phyloP scores from a whole-genome alignment of 1,139 yeast species.

The Lodderomyces pseudojiufengensis region DNA sequence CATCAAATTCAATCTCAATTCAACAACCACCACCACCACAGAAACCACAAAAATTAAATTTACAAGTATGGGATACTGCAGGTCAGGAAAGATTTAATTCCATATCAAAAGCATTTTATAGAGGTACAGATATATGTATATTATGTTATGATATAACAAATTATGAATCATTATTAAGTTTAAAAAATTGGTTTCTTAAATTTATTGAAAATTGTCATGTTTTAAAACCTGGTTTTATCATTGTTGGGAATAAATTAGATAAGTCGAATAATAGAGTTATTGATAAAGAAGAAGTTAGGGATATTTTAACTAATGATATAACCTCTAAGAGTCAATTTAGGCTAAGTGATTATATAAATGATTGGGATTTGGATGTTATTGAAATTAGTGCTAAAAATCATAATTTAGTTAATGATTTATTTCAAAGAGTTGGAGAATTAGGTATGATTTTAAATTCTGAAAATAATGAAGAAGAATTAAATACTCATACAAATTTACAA shows the following conservation, averaged over 20 bases:
- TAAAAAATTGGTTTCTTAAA: slow-evolving; percentile 50
- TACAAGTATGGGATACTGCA: slow-evolving; percentile 67
- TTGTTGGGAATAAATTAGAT: slow-evolving; percentile 57
- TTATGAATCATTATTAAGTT: slow-evolving; percentile 49
- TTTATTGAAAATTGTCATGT: slow-evolving; percentile 52
- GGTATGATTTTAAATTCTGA: slow-evolving; percentile 26
- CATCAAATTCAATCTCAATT: too few species aligned
- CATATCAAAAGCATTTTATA: slow-evolving; percentile 54
- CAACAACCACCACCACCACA: neutral
- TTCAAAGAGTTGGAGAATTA: slow-evolving; percentile 41
- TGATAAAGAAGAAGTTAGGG: slow-evolving; percentile 39
- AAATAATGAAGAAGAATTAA: slow-evolving; percentile 10
- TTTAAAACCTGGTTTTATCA: slow-evolving; percentile 44
- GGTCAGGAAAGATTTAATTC: slow-evolving; percentile 65
- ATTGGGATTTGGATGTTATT: slow-evolving; percentile 40
- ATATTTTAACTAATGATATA: slow-evolving; percentile 31
- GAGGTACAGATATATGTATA: slow-evolving; percentile 60
- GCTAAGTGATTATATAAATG: slow-evolving; percentile 33
- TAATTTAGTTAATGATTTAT: slow-evolving; percentile 36
- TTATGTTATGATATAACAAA: slow-evolving; percentile 56
- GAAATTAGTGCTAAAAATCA: slow-evolving; percentile 44
- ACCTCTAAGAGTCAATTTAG: slow-evolving; percentile 16
- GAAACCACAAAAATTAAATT: slow-evolving; percentile 23
- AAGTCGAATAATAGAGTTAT: slow-evolving; percentile 35
- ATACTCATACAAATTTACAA: slow-evolving; percentile 19